Evolutionary conservation across 495 filamentous ascomycete species (phyloP).

Genomic region (Apiosordaria backusii): DNA sequence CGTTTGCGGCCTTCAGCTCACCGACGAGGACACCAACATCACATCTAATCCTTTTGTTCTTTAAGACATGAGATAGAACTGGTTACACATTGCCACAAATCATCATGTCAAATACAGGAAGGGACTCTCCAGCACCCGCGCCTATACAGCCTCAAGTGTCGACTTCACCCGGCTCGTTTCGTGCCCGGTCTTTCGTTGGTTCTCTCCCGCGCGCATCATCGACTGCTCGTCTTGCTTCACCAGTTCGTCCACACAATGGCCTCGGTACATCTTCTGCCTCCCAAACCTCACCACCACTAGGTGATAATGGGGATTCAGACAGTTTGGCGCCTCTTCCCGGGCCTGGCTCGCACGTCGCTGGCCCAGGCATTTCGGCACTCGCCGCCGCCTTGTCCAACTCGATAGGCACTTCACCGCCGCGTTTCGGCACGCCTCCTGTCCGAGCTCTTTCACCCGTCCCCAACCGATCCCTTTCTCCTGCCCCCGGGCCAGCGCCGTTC

Average conservation of each 20-base stretch:
- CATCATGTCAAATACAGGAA: conserved; percentile 38
- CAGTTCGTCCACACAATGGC: conserved; percentile 42
- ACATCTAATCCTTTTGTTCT: neutral
- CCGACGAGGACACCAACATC: neutral
- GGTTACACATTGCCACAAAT: conserved; percentile 1
- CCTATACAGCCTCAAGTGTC: conserved; percentile 36
- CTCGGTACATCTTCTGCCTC: conserved; percentile 12
- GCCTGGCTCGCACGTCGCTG: conserved; percentile 47
- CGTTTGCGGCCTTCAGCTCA: neutral
- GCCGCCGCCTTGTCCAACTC: conserved; percentile 69
- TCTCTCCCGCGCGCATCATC: conserved; percentile 60
- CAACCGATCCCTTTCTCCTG: conserved; percentile 51
- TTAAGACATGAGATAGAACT: conserved; percentile 22
- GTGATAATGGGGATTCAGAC: conserved; percentile 32
- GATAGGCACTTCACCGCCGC: conserved; percentile 56
- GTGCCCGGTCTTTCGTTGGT: conserved; percentile 38
- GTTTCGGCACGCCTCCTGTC: conserved; percentile 54
- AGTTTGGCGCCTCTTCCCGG: conserved; percentile 52
- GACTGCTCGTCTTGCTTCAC: conserved; percentile 69
- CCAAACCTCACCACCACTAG: conserved; percentile 9
- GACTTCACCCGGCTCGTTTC: conserved; percentile 46
- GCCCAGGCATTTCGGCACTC: conserved; percentile 72
- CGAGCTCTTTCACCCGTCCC: conserved; percentile 33
- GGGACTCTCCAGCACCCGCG: conserved; percentile 34
- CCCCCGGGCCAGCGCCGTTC: conserved; percentile 41